Conservation (phyloP, 2,329 filamentous ascomycete species). For the Penicillium vulpinum region DNA sequence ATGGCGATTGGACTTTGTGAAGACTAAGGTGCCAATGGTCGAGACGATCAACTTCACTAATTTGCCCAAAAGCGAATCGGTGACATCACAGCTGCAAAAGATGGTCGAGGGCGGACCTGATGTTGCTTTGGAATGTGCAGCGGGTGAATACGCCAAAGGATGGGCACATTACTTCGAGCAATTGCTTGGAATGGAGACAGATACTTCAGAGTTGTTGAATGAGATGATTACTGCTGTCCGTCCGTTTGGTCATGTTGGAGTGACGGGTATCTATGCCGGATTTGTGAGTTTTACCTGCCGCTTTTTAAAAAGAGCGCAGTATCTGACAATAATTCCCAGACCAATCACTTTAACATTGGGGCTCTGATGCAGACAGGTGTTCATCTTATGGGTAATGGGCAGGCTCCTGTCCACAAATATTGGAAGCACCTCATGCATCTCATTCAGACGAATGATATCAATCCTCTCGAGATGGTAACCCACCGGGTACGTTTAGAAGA, state of each 20-base stretch:
- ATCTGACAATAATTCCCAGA: slow-evolving; percentile 44
- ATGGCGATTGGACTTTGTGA: slow-evolving; percentile 68
- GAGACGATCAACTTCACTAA: slow-evolving; percentile 70
- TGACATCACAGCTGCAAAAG: slow-evolving; percentile 72
- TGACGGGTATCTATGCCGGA: slow-evolving; percentile 71
- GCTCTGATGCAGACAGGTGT: slow-evolving; percentile 85
- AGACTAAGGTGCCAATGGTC: slow-evolving; percentile 63
- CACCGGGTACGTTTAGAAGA: slow-evolving; percentile 76
- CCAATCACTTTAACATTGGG: slow-evolving; percentile 81
- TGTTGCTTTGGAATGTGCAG: slow-evolving; percentile 67
- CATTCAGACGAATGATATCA: slow-evolving; percentile 67
- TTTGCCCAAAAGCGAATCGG: slow-evolving; percentile 61
- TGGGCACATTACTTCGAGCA: slow-evolving; percentile 63
- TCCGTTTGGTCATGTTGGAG: slow-evolving; percentile 64
- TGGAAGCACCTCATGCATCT: slow-evolving; percentile 73
- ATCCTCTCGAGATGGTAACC: slow-evolving; percentile 77
- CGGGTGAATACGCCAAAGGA: slow-evolving; percentile 63
- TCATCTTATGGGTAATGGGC: slow-evolving; percentile 69
- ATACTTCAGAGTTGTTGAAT: slow-evolving; percentile 68
- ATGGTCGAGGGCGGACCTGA: slow-evolving; percentile 74
- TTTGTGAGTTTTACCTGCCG: slow-evolving; percentile 51
- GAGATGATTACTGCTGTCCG: slow-evolving; percentile 56
- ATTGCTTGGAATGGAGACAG: slow-evolving; percentile 71
- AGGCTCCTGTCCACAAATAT: slow-evolving; percentile 77
- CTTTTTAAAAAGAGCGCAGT: not conserved